Base-by-base conservation (phyloP, 2,329 filamentous ascomycete genomes). In the Talaromyces verruculosus region DNA sequence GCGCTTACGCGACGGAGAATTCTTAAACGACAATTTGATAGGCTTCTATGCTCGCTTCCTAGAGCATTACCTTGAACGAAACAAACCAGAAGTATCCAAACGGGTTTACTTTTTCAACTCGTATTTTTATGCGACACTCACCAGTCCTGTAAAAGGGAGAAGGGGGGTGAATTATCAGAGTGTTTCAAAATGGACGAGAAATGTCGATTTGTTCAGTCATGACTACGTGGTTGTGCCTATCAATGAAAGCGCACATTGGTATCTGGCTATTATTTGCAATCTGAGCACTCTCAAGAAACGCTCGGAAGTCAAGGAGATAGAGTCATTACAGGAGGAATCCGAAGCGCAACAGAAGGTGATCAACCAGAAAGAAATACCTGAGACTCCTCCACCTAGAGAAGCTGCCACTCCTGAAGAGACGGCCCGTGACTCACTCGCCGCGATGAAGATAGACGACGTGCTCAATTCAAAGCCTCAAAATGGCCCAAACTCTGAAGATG, bases 261-360 rank as follows among this genome's bases (percentile, higher is more conserved):
- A 95, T 78, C 82, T 98, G 69, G 93, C 92, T 15, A 94, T 99
- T 65, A 94, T 99, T 62, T 97, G 92, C 84, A 97, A 99, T 72
- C 84, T 94, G 2, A 85, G 87, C 3, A 88, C 84, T 61, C 82
- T 95, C n/a, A 70, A 72, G 35, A 63, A 60, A 43, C 76, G 79
- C 7, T 68, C 68, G 13, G 35, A 62, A 10, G 41, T 58, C 28
- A 37, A 39, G 11, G 53, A 37, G n/a, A n/a, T 37, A 57, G 30
- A 57, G 13, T 22, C n/a, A 15, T 22, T 5, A 19, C n/a, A 37
- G 19, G 53, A 57, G n/a, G 65, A 67, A 63, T 7, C 60, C 19
- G 61, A 67, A 47, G 61, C 65, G 17, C 47, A 66, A 7, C 61
- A 66, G 25, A 66, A 71, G 45, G 65, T 19, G 19, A 41, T 55